Conservation (phyloP, 305 asterid species). For the Fraxinus albicans region DNA sequence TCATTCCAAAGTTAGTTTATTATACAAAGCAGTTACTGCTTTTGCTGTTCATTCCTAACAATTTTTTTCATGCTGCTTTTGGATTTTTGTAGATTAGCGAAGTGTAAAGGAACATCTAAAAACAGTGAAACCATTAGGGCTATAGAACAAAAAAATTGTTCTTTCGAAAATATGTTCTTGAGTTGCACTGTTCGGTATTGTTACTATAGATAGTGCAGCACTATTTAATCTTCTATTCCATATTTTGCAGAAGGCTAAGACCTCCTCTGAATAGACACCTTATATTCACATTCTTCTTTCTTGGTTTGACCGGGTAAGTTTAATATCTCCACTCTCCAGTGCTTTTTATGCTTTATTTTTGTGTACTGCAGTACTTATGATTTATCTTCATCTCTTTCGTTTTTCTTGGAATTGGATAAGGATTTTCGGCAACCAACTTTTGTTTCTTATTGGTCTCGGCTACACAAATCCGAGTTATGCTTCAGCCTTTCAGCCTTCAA, state of each 20-base stretch:
- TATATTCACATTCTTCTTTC: conserved; percentile 70
- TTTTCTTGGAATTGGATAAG: conserved; percentile 36
- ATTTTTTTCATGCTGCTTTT: neutral
- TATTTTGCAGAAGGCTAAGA: conserved; percentile 62
- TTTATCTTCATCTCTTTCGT: conserved; percentile 8
- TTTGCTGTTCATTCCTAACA: neutral
- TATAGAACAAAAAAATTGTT: neutral
- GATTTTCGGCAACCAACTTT: conserved; percentile 85
- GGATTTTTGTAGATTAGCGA: neutral
- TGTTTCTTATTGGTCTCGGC: conserved; percentile 93
- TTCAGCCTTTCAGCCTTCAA: conserved; percentile 91
- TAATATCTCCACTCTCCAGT: conserved; percentile 1
- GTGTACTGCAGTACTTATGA: conserved; percentile 3
- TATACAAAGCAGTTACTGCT: neutral
- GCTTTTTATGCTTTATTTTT: conserved; percentile 14
- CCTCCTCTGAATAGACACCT: conserved; percentile 59
- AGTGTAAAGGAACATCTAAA: conserved; percentile 1
- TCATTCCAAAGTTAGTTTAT: neutral
- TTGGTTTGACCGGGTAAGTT: conserved; percentile 90
- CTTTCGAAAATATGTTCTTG: neutral
- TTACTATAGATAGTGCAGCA: neutral
- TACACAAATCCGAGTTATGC: conserved; percentile 95
- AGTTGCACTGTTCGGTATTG: neutral
- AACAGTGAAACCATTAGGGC: neutral
- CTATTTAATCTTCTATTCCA: conserved; percentile 11